Percentiles rank a stretch among this genome's conserved stretches.
phyloP scores from a whole-genome alignment of 179 eudicot genomes.

The Sideroxylon spinosum region DNA sequence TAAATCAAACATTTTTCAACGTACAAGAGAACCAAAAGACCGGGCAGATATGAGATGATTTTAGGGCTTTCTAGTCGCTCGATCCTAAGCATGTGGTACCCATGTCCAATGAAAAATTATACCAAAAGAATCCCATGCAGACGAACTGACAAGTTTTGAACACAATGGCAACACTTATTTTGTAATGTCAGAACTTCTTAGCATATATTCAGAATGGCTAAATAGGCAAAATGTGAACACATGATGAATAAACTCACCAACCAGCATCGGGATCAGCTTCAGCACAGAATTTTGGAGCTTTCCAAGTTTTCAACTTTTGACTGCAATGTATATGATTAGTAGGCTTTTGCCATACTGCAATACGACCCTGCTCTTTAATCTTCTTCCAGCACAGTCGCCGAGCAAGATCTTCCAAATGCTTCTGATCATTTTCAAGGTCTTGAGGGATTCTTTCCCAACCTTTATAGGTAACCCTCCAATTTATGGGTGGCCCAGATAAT shows the following conservation, averaged over 20 bases:
- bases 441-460: slow-evolving; percentile 46
- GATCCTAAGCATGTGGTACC: no score
- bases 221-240: background rate
- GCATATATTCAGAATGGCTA: background rate
- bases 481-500: slow-evolving; percentile 73
- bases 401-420: slow-evolving; percentile 46
- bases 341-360: slow-evolving; percentile 70
- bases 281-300: slow-evolving; percentile 39
- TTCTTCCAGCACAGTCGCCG: slow-evolving; percentile 64
- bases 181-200: no score
- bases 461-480: slow-evolving; percentile 45
- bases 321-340: slow-evolving; percentile 56
- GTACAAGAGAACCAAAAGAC: no score
- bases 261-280: slow-evolving; percentile 44
- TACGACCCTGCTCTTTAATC: slow-evolving; percentile 35
- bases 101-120: no score
- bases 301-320: slow-evolving; percentile 33
- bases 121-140: no score
- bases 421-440: slow-evolving; percentile 51
- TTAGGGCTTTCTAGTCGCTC: no score
- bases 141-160: no score
- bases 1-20: no score
- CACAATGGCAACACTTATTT: no score
- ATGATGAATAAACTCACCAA: slow-evolving; percentile 40
- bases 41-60: no score